Base-by-base conservation (phyloP, 2,329 filamentous ascomycete genomes). In the Chrysoporthe austroafricana region DNA sequence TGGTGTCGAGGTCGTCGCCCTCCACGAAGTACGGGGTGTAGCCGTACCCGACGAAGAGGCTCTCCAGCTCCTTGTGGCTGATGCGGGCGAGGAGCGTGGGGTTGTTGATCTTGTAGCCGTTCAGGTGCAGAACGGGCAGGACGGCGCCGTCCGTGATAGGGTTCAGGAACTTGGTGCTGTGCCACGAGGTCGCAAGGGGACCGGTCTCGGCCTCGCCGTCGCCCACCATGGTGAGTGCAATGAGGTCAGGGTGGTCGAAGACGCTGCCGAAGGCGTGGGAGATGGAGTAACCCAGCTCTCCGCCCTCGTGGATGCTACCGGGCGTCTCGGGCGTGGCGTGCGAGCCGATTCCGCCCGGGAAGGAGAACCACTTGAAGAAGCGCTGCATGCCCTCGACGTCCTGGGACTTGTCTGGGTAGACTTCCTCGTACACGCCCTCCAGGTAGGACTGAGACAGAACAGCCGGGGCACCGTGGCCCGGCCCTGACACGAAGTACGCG, bases 71-170 rank as follows among this genome's bases (percentile, higher is more conserved):
- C 70, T 91, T 86, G 76, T 93, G 90, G 56, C 87, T 86, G 74
- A 94, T 90, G 71, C 91, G 88, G 16, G 91, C 88, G 18, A 94
- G 85, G 0, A 94, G 75, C 5, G 89, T 94, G 9, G 90, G 90
- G 77, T 93, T 92, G 82, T 92, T 92, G 82, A 94, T 94, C 83
- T 94, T 94, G 84, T 94, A 94, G 59, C 91, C 91, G 73, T 94
- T 94, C 44, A 94, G 83, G 77, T 94, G 91, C 13, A 94, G 84
- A 6, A 94, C 88, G 0, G 91, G 91, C 1, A 94, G 83, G 8
- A 94, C 91, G 48, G 91, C 91, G 42, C 91, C 91, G 73, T 94
- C 91, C 0, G 86, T 90, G 72, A 92, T 90, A 4, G 91, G 91
- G 75, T 94, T 93, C 71, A 94, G 84, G 79, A 93, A 94, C 77